Evolutionary conservation across 192 early-diverging fungal genomes (phyloP).

Genomic region (Rhizophagus clarus): DNA sequence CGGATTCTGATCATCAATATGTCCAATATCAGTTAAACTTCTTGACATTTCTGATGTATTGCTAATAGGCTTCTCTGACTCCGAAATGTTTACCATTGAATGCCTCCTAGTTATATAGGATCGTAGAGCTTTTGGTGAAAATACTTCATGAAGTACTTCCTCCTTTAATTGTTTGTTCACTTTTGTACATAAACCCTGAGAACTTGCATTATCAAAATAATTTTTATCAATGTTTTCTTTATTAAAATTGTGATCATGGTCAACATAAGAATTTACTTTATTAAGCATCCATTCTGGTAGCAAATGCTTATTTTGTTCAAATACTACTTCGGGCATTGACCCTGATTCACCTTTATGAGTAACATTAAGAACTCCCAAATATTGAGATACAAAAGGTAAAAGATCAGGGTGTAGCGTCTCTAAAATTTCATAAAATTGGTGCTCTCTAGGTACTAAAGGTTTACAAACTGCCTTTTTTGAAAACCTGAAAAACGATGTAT

Average conservation of each 20-base stretch:
- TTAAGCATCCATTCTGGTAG: constrained; percentile 69
- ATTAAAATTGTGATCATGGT: neutral
- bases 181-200: constrained; percentile 33
- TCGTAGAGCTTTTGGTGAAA: constrained; percentile 82
- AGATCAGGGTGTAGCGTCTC: constrained; percentile 69
- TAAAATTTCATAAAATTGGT: constrained; percentile 88
- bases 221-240: neutral
- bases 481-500: constrained; percentile 93
- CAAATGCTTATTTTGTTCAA: constrained; percentile 92
- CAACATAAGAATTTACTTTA: constrained; percentile 44
- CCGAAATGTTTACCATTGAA: constrained; percentile 53
- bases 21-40: constrained; percentile 7
- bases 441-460: constrained; percentile 82
- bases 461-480: constrained; percentile 97
- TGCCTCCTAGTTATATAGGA: constrained; percentile 49
- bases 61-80: constrained; percentile 29
- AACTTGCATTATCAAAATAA: neutral
- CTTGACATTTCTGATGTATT: constrained; percentile 16
- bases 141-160: constrained; percentile 87
- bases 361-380: constrained; percentile 94
- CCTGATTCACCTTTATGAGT: constrained; percentile 58
- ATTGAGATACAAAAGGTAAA: constrained; percentile 87
- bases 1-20: neutral
- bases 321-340: constrained; percentile 75
- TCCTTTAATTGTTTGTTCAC: constrained; percentile 80